Base-by-base conservation (phyloP, 192 early-diverging fungal genomes). In the Bifiguratus adelaidae region DNA sequence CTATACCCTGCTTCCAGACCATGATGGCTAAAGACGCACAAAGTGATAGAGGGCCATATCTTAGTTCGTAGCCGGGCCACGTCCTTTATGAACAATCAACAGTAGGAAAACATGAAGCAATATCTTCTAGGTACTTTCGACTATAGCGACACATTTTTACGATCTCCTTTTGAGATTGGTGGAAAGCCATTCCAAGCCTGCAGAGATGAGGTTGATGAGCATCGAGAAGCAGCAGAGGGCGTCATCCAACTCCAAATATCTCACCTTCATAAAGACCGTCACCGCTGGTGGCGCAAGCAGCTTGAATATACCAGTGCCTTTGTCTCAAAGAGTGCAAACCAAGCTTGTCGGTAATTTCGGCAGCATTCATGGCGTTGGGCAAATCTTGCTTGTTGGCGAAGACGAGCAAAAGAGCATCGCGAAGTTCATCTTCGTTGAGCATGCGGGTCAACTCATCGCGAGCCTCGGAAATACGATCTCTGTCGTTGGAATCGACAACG, bases 351-450 rank as follows among this genome's bases (percentile, higher is more conserved):
- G 85, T 91, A 61, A 96, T 88, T 67, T 95, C 89, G 44, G 82
- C 77, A 53, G 87, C 85, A 59, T 76, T 85, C 89, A 96, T 92
- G 58, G 95, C 91, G 69, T 90, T 89, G 53, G 91, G 89, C 52
- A 95, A 68, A 81, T 98, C 95, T 67, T 98, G 95, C 79, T 98
- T 98, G 83, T 98, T 98, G 69, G 93, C 92, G 73, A 96, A 91
- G 20, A 98, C 88, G 34, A 98, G 64, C 38, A 98, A 71, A 47
- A 84, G 70, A 24, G 88, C 91, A 51, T 88, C 82, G 63, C 85
- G 84, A 44, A 97, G 83, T 68, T 95, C 92, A 63, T 92, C 88
- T 70, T 95, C 94, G 69, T 87, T 86, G 44, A 97, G 67, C 89
- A 95, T 92, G 49, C 88, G 85, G 56, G 86, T 81, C 37, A 97